A percentile compares a stretch with the other conserved stretches of the same genome.
Conservation (phyloP, 2,329 filamentous ascomycete genomes). For the Knoxdaviesia capensis region DNA sequence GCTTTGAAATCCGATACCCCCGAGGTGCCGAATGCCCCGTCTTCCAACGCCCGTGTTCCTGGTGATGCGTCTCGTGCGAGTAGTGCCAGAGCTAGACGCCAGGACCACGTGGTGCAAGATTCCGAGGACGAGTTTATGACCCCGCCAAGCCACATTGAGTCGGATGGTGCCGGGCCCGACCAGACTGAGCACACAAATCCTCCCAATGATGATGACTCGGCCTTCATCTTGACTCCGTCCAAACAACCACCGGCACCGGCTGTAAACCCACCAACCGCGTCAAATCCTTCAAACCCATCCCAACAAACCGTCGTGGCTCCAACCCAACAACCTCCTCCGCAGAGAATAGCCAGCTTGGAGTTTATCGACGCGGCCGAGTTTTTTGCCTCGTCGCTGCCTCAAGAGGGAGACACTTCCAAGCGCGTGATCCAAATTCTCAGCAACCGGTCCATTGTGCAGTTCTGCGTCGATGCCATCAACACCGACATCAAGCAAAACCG, state of each 20-base stretch:
- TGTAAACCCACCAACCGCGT: not conserved
- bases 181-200: not conserved
- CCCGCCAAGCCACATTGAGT: constrained; percentile 16
- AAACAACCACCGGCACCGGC: not conserved
- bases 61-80: too few species aligned
- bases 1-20: constrained; percentile 2
- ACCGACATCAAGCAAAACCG: constrained; percentile 24
- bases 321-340: not conserved
- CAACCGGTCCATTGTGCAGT: constrained; percentile 13
- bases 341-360: not conserved
- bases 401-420: constrained; percentile 1
- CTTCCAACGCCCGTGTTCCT: constrained; percentile 7
- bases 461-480: constrained; percentile 17
- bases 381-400: constrained; percentile 3
- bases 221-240: not conserved
- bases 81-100: too few species aligned
- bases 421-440: constrained; percentile 9
- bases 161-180: constrained; percentile 3
- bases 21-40: constrained; percentile 7
- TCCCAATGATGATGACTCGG: not conserved
- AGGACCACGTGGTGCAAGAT: constrained; percentile 24
- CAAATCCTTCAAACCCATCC: not conserved
- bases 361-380: constrained; percentile 7
- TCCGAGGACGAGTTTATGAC: constrained; percentile 35
- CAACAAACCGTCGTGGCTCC: not conserved